These are phyloP conservation scores for Metschnikowia drakensbergensis DNA, from an alignment of 805 yeast species.

Conservation along the genomic window DNA sequence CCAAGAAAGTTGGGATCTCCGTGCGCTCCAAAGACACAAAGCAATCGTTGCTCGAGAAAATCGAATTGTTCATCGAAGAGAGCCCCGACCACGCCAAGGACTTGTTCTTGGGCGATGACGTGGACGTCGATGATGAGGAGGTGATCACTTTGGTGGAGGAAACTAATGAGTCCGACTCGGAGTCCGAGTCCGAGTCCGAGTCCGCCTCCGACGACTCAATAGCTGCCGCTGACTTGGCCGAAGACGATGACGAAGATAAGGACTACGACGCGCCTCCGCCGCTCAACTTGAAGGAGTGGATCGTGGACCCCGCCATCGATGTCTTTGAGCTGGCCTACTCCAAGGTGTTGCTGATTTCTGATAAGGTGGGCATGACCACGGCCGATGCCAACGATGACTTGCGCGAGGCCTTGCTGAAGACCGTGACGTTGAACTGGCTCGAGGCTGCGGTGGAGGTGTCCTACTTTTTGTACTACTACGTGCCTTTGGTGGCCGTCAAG, in stretches of 20 bases:
- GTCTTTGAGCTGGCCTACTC: constrained; percentile 24
- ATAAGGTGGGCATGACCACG: constrained; percentile 33
- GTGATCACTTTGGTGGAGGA: constrained; percentile 35
- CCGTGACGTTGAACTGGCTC: constrained; percentile 34
- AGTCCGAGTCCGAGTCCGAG: constrained; percentile 17
- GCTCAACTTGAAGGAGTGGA: constrained; percentile 33
- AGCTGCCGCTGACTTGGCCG: constrained; percentile 27
- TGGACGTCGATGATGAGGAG: constrained; percentile 26
- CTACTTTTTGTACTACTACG: constrained; percentile 30
- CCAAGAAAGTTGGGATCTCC: constrained; percentile 33
- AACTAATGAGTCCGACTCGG: constrained; percentile 22
- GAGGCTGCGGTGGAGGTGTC: constrained; percentile 29
- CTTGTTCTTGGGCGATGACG: constrained; percentile 21
- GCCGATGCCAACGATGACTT: constrained; percentile 34
- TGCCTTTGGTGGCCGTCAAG: constrained; percentile 35
- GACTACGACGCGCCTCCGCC: constrained; percentile 40
- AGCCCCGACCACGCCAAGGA: constrained; percentile 24
- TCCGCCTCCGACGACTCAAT: background rate
- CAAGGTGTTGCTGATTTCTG: constrained; percentile 30
- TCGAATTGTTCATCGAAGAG: constrained; percentile 26
- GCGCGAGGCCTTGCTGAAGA: constrained; percentile 37
- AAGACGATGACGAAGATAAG: constrained; percentile 33
- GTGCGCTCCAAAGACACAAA: constrained; percentile 40
- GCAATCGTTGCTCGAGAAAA: constrained; percentile 37
- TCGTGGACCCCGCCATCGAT: constrained; percentile 37